Percentiles rank a stretch among this genome's conserved stretches.
Conservation (phyloP, 331 rosid species). For the Rosa hybrid region DNA sequence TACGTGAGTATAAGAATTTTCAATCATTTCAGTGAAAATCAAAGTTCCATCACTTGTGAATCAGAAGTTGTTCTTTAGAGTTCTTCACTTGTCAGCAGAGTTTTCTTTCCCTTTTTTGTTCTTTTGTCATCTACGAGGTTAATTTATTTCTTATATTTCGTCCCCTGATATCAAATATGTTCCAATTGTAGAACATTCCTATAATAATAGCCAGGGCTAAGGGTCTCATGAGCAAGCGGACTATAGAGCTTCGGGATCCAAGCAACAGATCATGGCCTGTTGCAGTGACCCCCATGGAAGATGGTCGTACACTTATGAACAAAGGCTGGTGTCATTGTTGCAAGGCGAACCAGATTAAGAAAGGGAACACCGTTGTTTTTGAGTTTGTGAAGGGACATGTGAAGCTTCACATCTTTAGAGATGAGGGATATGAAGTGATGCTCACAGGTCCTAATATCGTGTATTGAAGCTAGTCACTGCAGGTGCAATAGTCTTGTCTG, state of each 20-base stretch:
- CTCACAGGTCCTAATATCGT: not conserved
- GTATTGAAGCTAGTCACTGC: not conserved
- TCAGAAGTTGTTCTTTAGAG: not conserved
- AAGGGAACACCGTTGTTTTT: not conserved
- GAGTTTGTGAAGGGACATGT: slow-evolving; percentile 4
- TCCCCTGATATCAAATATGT: not conserved
- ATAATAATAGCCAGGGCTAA: not conserved
- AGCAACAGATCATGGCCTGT: slow-evolving; percentile 1
- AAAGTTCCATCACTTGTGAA: not conserved
- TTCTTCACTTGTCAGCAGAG: not conserved
- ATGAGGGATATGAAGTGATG: not conserved
- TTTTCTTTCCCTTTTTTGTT: not conserved
- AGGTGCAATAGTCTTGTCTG: not conserved
- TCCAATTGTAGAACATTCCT: slow-evolving; percentile 3
- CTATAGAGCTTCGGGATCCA: not conserved
- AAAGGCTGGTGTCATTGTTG: not conserved
- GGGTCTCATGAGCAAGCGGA: not conserved
- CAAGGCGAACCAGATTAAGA: not conserved
- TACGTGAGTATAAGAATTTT: not conserved
- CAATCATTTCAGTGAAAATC: not conserved
- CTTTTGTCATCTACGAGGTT: not conserved
- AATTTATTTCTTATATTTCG: not conserved
- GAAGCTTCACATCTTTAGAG: not conserved
- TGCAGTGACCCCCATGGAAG: not conserved
- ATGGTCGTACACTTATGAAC: not conserved